Conservation (phyloP, 1,139 yeast genomes). For the Candida sp. region DNA sequence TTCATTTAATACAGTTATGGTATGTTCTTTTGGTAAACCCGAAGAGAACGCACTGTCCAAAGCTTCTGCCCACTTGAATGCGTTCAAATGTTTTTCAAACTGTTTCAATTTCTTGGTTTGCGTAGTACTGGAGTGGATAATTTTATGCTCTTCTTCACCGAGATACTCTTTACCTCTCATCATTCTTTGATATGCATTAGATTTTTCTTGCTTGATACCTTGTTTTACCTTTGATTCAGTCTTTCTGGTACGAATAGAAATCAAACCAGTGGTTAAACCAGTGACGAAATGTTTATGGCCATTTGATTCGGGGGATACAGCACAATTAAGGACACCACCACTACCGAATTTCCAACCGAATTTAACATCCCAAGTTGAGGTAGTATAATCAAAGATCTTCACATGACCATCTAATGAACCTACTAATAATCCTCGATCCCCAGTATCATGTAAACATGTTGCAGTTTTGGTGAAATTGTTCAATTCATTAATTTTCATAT, state of each 20-base stretch:
- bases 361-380: conserved; percentile 80
- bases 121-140: conserved; percentile 54
- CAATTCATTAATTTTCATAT: conserved; percentile 58
- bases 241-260: conserved; percentile 85
- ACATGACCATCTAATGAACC: conserved; percentile 98
- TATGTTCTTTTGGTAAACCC: conserved; percentile 76
- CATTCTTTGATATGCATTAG: conserved; percentile 67
- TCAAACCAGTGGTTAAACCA: conserved; percentile 88
- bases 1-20: conserved; percentile 79
- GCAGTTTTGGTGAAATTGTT: conserved; percentile 91
- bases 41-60: conserved; percentile 79
- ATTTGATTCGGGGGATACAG: conserved; percentile 71
- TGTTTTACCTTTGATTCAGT: conserved; percentile 56
- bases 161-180: conserved; percentile 88
- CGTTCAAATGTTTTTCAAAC: conserved; percentile 80
- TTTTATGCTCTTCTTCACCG: conserved; percentile 82
- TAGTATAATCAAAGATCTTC: conserved; percentile 80
- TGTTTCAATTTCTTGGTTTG: conserved; percentile 63
- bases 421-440: conserved; percentile 75
- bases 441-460: conserved; percentile 72
- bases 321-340: conserved; percentile 86
- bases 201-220: conserved; percentile 44
- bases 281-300: conserved; percentile 83
- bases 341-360: conserved; percentile 96
- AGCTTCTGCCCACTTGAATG: conserved; percentile 92